These are phyloP conservation scores for Maudiozyma humilis DNA, from an alignment of 1,139 yeast genomes.

Conservation along the genomic window DNA sequence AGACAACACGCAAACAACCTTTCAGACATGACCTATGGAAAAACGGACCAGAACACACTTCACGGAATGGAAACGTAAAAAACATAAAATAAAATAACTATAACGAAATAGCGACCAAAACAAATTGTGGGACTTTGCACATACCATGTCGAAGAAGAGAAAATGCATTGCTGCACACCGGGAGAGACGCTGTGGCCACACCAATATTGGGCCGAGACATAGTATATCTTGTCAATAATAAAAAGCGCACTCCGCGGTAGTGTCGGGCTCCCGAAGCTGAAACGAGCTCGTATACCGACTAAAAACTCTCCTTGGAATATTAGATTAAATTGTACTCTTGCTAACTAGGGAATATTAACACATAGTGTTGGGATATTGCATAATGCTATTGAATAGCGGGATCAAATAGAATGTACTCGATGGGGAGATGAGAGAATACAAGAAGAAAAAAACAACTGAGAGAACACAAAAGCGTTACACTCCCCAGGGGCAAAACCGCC, in stretches of 20 bases:
- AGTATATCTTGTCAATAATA: too few relatives aligned
- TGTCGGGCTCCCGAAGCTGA: constrained; percentile 14
- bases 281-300: constrained; percentile 12
- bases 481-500: too few relatives aligned
- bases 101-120: neutral
- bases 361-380: too few relatives aligned
- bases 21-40: neutral
- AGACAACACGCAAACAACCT: too few relatives aligned
- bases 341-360: neutral
- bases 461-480: too few relatives aligned
- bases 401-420: neutral
- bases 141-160: constrained; percentile 12
- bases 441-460: too few relatives aligned
- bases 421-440: neutral
- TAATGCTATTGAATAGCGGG: too few relatives aligned
- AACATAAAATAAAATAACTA: neutral
- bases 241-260: constrained; percentile 6
- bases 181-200: too few relatives aligned
- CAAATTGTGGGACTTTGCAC: neutral
- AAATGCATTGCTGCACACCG: constrained; percentile 16
- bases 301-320: constrained; percentile 14
- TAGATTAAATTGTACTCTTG: neutral
- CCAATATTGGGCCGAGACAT: too few relatives aligned
- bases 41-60: neutral
- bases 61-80: neutral